Evolutionary conservation across 768 basidiomycete genomes (phyloP).

Genomic region (Phlebiopsis gigantea): DNA sequence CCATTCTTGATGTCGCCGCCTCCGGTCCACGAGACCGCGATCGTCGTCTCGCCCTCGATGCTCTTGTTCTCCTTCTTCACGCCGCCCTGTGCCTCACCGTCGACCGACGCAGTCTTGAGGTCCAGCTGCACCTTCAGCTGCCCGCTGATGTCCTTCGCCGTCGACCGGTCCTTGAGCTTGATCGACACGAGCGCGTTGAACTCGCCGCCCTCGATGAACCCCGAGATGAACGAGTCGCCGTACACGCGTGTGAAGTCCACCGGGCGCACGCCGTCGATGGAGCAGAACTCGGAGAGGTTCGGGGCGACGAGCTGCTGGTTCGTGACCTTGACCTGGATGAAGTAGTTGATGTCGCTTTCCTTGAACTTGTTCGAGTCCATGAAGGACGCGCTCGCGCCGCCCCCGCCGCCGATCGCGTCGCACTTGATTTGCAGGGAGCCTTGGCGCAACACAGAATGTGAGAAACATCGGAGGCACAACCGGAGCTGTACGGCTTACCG

Average conservation of each 20-base stretch:
- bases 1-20: background rate
- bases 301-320: background rate
- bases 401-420: background rate
- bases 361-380: background rate
- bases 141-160: background rate
- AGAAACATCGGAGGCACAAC: no score
- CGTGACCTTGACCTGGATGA: background rate
- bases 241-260: background rate
- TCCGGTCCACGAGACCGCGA: background rate
- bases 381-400: background rate
- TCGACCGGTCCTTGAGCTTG: background rate
- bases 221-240: background rate
- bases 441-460: background rate
- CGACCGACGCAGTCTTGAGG: background rate
- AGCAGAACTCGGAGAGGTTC: background rate
- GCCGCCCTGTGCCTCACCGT: background rate
- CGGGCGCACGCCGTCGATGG: background rate
- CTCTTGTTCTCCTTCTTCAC: background rate
- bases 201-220: background rate
- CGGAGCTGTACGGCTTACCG: background rate
- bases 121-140: background rate
- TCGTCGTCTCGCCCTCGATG: background rate
- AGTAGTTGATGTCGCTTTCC: conserved; percentile 1
- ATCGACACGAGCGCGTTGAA: conserved; percentile 1
- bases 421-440: background rate